These are phyloP conservation scores for Neurospora sp. DNA, from an alignment of 495 filamentous ascomycete species.

Conservation along the genomic window DNA sequence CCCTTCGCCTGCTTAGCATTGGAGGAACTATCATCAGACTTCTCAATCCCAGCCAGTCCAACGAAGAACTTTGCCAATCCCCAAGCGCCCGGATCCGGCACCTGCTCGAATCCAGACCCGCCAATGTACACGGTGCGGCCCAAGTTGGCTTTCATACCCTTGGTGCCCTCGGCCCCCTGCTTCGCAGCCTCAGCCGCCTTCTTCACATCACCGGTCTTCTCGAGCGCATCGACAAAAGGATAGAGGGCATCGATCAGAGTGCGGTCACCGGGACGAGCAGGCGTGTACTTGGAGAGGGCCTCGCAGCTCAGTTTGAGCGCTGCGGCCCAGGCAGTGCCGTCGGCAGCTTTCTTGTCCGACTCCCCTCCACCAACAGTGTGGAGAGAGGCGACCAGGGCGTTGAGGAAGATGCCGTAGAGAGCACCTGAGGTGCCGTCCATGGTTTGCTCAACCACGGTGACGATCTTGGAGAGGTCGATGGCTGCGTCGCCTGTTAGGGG, in stretches of 20 bases:
- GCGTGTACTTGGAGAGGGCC: slow-evolving; percentile 73
- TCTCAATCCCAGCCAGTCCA: slow-evolving; percentile 50
- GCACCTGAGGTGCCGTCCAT: slow-evolving; percentile 98
- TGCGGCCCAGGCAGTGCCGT: slow-evolving; percentile 53
- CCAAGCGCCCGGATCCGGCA: slow-evolving; percentile 88
- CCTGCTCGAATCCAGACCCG: slow-evolving; percentile 64
- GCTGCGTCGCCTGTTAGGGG: slow-evolving; percentile 58
- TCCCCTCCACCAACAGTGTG: slow-evolving; percentile 25
- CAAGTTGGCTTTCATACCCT: slow-evolving; percentile 81
- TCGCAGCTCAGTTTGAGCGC: slow-evolving; percentile 62
- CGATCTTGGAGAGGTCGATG: slow-evolving; percentile 61
- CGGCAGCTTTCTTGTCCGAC: slow-evolving; percentile 20
- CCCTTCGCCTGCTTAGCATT: slow-evolving; percentile 7
- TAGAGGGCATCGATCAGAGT: slow-evolving; percentile 85
- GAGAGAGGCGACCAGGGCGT: slow-evolving; percentile 71
- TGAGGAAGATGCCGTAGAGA: slow-evolving; percentile 92
- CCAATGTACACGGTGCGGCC: slow-evolving; percentile 89
- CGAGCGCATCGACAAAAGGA: slow-evolving; percentile 71
- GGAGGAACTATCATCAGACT: slow-evolving; percentile 20
- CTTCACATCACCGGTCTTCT: slow-evolving; percentile 49
- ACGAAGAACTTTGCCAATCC: slow-evolving; percentile 72
- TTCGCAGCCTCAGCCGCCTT: slow-evolving; percentile 65
- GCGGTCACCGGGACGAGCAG: slow-evolving; percentile 78
- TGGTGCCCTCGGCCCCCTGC: slow-evolving; percentile 70
- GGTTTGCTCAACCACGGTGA: slow-evolving; percentile 69